Conservation (phyloP, 2,329 filamentous ascomycete species). For the Pleurostoma richardsiae region DNA sequence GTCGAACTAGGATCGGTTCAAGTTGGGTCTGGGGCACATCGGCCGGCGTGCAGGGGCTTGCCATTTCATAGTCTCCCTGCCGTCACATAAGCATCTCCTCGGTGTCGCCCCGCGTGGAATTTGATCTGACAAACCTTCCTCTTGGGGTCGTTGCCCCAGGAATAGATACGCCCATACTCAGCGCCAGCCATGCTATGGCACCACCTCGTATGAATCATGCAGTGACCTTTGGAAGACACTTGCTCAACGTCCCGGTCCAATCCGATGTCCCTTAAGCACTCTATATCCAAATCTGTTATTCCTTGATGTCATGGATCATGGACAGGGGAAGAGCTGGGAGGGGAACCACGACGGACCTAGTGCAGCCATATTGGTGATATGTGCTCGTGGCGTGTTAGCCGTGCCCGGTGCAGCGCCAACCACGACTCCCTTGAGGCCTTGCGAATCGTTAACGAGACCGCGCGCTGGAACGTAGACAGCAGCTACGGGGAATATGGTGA, state of each 20-base stretch:
- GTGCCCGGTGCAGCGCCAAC: slow-evolving; percentile 42
- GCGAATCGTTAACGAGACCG: neutral
- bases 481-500: neutral
- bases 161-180: slow-evolving; percentile 43
- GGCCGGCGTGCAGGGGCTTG: slow-evolving; percentile 35
- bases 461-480: neutral
- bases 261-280: slow-evolving; percentile 47
- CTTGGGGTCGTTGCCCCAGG: slow-evolving; percentile 43
- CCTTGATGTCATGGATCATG: no score
- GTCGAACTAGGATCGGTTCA: slow-evolving; percentile 37
- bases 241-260: slow-evolving; percentile 34
- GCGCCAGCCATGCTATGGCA: slow-evolving; percentile 45
- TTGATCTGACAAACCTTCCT: slow-evolving; percentile 26
- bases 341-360: slow-evolving; percentile 23
- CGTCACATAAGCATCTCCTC: slow-evolving; percentile 17
- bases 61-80: slow-evolving; percentile 37
- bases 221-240: slow-evolving; percentile 28
- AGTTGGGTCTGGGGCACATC: slow-evolving; percentile 44
- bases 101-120: neutral
- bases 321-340: no score
- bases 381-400: slow-evolving; percentile 52
- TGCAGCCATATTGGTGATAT: slow-evolving; percentile 56
- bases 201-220: slow-evolving; percentile 48
- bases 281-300: slow-evolving; percentile 16
- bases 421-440: slow-evolving; percentile 47